These are phyloP conservation scores for Cordia subcordata DNA, from an alignment of 257 asterid species.

Conservation along the genomic window DNA sequence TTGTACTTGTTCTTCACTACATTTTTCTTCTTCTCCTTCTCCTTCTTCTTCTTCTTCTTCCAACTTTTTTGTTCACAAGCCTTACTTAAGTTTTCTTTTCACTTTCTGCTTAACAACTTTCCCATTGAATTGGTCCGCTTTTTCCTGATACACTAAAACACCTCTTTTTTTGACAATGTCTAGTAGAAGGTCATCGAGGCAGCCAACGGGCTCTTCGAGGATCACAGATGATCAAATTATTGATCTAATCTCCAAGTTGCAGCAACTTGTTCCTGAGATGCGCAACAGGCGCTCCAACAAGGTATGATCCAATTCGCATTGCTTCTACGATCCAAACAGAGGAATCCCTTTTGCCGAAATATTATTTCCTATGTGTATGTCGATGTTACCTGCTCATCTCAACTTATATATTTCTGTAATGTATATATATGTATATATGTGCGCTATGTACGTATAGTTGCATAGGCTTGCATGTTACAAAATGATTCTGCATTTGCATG, in stretches of 20 bases:
- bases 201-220: conserved; percentile 38
- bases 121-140: too few species aligned
- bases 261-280: conserved; percentile 70
- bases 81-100: too few species aligned
- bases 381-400: neutral
- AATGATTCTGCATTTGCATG: too few species aligned
- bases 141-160: neutral
- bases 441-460: neutral
- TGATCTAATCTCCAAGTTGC: conserved; percentile 59
- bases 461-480: too few species aligned
- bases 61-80: neutral
- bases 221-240: conserved; percentile 67
- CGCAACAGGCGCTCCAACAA: conserved; percentile 56
- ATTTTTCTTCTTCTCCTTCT: neutral
- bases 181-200: conserved; percentile 61
- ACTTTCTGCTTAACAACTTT: too few species aligned
- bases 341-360: too few species aligned
- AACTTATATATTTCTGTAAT: neutral
- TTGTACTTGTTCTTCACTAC: neutral
- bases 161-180: conserved; percentile 32
- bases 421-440: neutral
- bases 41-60: conserved; percentile 12
- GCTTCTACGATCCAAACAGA: too few species aligned
- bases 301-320: too few species aligned
- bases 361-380: too few species aligned